These are phyloP conservation scores for Globisporangium barbulae DNA, from an alignment of 352 stramenopile genomes.

Conservation along the genomic window DNA sequence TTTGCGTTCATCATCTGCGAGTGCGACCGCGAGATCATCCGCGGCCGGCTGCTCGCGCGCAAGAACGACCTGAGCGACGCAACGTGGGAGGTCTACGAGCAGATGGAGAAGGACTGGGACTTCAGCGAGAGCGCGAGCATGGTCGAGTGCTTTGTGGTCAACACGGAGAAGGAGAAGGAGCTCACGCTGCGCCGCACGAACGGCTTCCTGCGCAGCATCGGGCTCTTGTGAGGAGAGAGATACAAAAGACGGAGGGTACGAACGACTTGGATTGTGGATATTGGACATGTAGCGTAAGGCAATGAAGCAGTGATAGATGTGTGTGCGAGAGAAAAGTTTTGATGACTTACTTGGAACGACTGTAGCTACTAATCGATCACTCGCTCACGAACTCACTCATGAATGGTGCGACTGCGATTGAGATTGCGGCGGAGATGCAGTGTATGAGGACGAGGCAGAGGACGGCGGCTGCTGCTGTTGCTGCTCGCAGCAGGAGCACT, in stretches of 20 bases:
- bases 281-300: not conserved
- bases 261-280: not conserved
- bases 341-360: not conserved
- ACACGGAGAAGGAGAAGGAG: conserved; percentile 74
- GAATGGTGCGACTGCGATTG: not conserved
- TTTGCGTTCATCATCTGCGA: conserved; percentile 57
- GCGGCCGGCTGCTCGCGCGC: conserved; percentile 52
- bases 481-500: conserved; percentile 13
- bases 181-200: conserved; percentile 52
- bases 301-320: not conserved
- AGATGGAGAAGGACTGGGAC: conserved; percentile 52
- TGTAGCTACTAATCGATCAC: not conserved
- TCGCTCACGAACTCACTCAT: not conserved
- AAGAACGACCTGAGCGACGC: conserved; percentile 63
- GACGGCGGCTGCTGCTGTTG: not conserved
- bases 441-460: conserved; percentile 2
- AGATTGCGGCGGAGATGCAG: conserved; percentile 5
- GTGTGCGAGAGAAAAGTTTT: not conserved
- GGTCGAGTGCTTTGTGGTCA: conserved; percentile 46
- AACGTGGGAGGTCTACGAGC: conserved; percentile 64
- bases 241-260: not conserved
- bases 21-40: conserved; percentile 69
- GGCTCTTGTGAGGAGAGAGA: conserved; percentile 2
- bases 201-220: conserved; percentile 55
- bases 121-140: conserved; percentile 32